phyloP scores from a whole-genome alignment of 1,284 basidiomycete species.

The Sutorius eximius region DNA sequence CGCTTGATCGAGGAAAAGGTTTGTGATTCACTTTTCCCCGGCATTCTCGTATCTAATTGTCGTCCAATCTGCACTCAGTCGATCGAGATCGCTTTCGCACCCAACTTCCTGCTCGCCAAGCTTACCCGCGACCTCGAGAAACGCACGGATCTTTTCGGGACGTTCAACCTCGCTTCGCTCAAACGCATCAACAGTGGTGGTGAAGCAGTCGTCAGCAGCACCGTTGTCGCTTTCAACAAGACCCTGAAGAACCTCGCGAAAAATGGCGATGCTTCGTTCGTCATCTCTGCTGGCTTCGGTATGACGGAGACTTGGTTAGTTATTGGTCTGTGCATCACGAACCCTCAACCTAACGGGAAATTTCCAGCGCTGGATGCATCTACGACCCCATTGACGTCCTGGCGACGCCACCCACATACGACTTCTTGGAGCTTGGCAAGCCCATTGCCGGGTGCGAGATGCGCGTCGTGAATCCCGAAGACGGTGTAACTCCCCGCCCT shows the following conservation, averaged over 20 bases:
- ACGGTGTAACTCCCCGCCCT: conserved; percentile 28
- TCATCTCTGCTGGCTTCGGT: no score
- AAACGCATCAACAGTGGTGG: neutral
- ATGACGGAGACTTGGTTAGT: conserved; percentile 7
- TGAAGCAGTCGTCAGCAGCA: no score
- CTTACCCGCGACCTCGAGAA: conserved; percentile 37
- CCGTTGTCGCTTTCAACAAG: no score
- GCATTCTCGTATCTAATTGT: neutral
- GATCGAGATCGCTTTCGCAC: conserved; percentile 38
- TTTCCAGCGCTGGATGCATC: conserved; percentile 37
- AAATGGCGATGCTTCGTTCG: no score
- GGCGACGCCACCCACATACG: conserved; percentile 17
- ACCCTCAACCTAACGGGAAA: neutral
- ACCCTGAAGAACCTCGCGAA: no score
- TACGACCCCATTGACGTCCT: conserved; percentile 34
- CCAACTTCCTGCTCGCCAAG: conserved; percentile 46
- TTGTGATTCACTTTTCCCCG: neutral
- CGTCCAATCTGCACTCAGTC: conserved; percentile 10
- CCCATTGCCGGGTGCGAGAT: no score
- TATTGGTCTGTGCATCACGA: neutral
- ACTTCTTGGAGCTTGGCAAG: conserved; percentile 36
- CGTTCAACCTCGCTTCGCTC: conserved; percentile 26
- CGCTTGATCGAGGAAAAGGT: conserved; percentile 32
- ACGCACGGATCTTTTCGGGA: conserved; percentile 23
- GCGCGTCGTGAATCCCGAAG: conserved; percentile 32